Conservation (phyloP, 225 moss, liverwort and hornwort species). For the Physcomitrellopsis africana region DNA sequence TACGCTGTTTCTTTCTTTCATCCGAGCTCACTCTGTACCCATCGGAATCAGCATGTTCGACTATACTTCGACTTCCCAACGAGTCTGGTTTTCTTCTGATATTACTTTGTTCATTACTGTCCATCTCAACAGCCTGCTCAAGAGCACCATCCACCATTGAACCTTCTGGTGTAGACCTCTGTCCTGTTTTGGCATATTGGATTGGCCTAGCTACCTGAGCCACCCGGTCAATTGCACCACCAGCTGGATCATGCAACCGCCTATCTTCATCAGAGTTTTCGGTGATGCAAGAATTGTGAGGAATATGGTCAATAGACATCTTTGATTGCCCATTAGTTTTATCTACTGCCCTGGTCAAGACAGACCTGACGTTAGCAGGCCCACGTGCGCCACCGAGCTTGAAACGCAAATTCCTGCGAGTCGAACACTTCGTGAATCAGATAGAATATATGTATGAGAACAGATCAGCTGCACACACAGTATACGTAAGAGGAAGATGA, state of each 20-base stretch:
- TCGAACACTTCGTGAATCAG: background rate
- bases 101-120: conserved; percentile 15
- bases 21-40: conserved; percentile 19
- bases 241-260: background rate
- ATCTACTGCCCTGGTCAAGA: conserved; percentile 19
- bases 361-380: conserved; percentile 6
- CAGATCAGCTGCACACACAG: background rate
- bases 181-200: background rate
- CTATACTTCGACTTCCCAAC: conserved; percentile 14
- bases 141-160: background rate
- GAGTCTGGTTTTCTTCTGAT: background rate
- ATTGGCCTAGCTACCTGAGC: background rate
- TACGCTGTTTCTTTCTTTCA: conserved; percentile 26
- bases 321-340: conserved; percentile 14
- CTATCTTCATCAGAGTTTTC: background rate
- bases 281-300: background rate
- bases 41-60: conserved; percentile 8
- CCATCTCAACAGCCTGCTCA: background rate
- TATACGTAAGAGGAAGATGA: background rate
- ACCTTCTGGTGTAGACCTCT: background rate
- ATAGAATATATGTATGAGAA: background rate
- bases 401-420: conserved; percentile 45
- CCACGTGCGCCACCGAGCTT: conserved; percentile 31
- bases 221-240: background rate
- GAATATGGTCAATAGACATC: background rate